Evolutionary conservation across 306 rosid genomes (phyloP), one percentile per base, ranked within the genome.

Genomic region (Cyamopsis tetragonoloba): DNA sequence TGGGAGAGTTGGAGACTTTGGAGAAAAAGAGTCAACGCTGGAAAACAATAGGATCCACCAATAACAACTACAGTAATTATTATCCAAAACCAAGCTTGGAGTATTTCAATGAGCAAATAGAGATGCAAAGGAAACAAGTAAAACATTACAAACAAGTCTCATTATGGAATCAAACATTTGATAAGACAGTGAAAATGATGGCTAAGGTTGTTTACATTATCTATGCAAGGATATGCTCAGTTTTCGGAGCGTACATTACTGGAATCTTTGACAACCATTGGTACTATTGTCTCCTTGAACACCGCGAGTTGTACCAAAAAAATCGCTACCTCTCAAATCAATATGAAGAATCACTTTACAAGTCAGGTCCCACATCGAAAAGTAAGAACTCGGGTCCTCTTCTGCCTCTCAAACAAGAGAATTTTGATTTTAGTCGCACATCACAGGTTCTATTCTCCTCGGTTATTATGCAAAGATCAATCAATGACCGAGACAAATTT

Each of bases 81-180:
- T 31, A 1, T 0, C 13, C n/a, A 0, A 69, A 71, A 4, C 12
- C 76, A 1, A 80, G 73, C 39, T 0, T 76, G 2, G 84, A 89
- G 0, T 34, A 49, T 30, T 53, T 84, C 4, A 53, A 58, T 0
- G 77, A 71, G 61, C 70, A 80, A 65, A 59, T 86, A 1, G 42
- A 27, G 0, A 7, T 0, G 12, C 77, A 76, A 49, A 80, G 70
- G 22, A 86, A 86, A 20, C 83, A 80, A 19, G 88, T 89, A 20
- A 79, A 74, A 27, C 82, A 72, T 69, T 82, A 49, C 54, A 86
- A 68, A 69, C 85, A 78, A n/a, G 62, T 26, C 6, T 89, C 96
- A 0, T 66, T 89, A 0, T 89, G 96, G 96, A 77, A 48, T 39
- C 84, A 84, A 65, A 76, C 85, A 23, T 82, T 84, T 2, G 88